Evolutionary conservation across 805 yeast genomes (phyloP).

Genomic region (Metschnikowia lochheadii): DNA sequence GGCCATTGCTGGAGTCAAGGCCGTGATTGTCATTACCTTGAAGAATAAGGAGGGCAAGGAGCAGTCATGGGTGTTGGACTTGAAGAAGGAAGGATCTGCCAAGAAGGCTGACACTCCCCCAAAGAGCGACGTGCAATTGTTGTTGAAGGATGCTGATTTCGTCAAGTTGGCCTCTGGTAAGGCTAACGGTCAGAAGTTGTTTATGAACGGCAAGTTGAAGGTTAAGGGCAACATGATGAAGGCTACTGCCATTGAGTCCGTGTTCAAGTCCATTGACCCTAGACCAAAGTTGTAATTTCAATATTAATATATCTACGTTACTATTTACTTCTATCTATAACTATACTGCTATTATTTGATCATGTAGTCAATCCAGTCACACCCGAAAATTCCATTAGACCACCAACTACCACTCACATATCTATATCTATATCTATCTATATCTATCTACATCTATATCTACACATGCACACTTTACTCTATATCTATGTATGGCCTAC

Average conservation of each 20-base stretch:
- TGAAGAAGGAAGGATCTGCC: constrained; percentile 17
- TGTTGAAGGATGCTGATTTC: constrained; percentile 64
- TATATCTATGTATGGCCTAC: too few species aligned
- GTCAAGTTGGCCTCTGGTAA: constrained; percentile 70
- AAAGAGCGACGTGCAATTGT: constrained; percentile 60
- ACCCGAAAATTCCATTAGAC: too few species aligned
- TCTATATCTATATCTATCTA: too few species aligned
- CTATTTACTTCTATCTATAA: not conserved
- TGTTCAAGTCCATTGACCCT: constrained; percentile 51
- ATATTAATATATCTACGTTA: too few species aligned
- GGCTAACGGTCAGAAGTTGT: constrained; percentile 79
- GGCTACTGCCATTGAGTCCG: constrained; percentile 71
- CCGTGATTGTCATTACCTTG: constrained; percentile 57
- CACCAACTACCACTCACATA: too few species aligned
- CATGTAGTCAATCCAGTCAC: too few species aligned
- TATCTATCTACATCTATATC: too few species aligned
- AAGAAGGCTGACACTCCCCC: constrained; percentile 19
- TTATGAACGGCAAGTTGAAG: constrained; percentile 80
- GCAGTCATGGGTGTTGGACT: constrained; percentile 21
- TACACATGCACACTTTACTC: too few species aligned
- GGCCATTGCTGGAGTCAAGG: constrained; percentile 49
- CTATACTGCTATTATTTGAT: not conserved
- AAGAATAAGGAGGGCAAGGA: constrained; percentile 22
- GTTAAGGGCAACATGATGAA: constrained; percentile 89
- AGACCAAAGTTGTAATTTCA: constrained; percentile 36